Conservation (phyloP, 805 yeast genomes). For the Priceomyces carsonii region DNA sequence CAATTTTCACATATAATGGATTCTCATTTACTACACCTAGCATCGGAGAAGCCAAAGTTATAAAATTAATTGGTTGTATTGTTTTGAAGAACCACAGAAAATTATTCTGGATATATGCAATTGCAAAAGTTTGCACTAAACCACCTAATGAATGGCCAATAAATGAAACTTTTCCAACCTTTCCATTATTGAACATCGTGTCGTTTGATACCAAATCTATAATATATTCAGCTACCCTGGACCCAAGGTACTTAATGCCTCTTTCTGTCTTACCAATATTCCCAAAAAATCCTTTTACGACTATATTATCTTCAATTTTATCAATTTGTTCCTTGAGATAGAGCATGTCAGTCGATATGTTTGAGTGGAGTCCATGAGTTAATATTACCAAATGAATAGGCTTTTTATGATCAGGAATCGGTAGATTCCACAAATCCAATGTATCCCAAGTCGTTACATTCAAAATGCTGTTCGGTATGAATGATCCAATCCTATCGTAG, state of each 20-base stretch:
- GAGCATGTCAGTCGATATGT: constrained; percentile 86
- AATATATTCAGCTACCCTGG: constrained; percentile 74
- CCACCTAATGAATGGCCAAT: constrained; percentile 96
- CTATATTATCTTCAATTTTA: constrained; percentile 55
- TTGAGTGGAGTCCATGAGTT: constrained; percentile 93
- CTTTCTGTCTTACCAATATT: constrained; percentile 87
- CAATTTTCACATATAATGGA: constrained; percentile 81
- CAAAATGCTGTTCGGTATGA: constrained; percentile 29
- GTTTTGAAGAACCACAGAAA: constrained; percentile 69
- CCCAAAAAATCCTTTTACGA: constrained; percentile 80
- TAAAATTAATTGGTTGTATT: constrained; percentile 73
- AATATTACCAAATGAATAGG: constrained; percentile 83
- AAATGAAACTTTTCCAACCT: constrained; percentile 71
- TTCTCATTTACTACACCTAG: constrained; percentile 87
- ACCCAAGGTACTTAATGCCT: constrained; percentile 84
- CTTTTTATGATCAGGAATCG: constrained; percentile 43
- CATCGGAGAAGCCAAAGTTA: constrained; percentile 85
- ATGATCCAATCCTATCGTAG: constrained; percentile 29
- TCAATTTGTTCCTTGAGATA: constrained; percentile 82
- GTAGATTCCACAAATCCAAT: constrained; percentile 71
- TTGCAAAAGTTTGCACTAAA: constrained; percentile 83
- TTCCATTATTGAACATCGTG: constrained; percentile 33
- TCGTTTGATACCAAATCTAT: constrained; percentile 52
- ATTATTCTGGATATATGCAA: constrained; percentile 71
- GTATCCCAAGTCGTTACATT: constrained; percentile 60